Percentiles rank a stretch among this genome's conserved stretches.
These are phyloP conservation scores for Cadophora sp. DNA, from an alignment of 2,329 filamentous ascomycete genomes.

Conservation along the genomic window DNA sequence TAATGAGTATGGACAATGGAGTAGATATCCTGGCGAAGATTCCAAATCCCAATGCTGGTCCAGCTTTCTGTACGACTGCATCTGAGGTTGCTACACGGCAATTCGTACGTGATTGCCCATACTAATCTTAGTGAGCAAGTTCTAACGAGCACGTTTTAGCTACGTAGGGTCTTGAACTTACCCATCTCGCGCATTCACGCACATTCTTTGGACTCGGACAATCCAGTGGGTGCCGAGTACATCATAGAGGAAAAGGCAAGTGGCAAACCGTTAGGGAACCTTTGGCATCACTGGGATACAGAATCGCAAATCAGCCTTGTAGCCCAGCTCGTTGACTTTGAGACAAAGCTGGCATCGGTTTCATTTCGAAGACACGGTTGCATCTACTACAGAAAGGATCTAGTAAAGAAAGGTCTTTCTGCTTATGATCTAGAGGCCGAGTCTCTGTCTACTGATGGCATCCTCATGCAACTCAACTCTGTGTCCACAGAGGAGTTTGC, in stretches of 20 bases:
- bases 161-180: constrained; percentile 30
- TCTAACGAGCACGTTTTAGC: constrained; percentile 25
- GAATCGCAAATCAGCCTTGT: constrained; percentile 40
- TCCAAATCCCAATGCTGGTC: constrained; percentile 34
- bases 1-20: constrained; percentile 38
- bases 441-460: constrained; percentile 16
- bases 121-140: neutral
- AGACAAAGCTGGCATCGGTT: constrained; percentile 39
- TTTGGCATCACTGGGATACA: constrained; percentile 43
- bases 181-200: constrained; percentile 31
- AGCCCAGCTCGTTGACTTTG: constrained; percentile 41
- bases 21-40: constrained; percentile 32
- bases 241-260: constrained; percentile 42
- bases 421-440: constrained; percentile 26
- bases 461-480: constrained; percentile 10
- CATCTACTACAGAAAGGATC: constrained; percentile 34
- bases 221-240: constrained; percentile 37
- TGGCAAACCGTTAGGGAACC: constrained; percentile 41
- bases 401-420: constrained; percentile 27
- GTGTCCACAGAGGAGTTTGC: constrained; percentile 21
- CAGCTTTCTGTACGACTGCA: constrained; percentile 35
- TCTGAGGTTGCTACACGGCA: constrained; percentile 36
- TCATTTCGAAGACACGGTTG: constrained; percentile 40
- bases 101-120: constrained; percentile 27
- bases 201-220: constrained; percentile 27